Evolutionary conservation across 352 stramenopile genomes (phyloP).

Genomic region (Pythium pectinolyticum): DNA sequence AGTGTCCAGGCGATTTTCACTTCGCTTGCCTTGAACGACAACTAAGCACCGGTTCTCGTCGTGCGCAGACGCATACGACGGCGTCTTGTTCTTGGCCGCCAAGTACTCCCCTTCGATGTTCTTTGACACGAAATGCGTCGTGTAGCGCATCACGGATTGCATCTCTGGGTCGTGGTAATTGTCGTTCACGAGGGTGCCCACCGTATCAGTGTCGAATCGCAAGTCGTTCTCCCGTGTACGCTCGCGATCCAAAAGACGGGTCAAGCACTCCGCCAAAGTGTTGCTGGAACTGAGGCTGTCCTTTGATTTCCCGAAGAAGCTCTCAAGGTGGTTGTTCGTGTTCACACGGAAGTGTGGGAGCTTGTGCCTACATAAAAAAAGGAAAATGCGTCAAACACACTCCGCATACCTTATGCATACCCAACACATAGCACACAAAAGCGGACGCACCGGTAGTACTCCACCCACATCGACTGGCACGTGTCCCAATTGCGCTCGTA

Average conservation of each 20-base stretch:
- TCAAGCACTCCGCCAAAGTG: not conserved
- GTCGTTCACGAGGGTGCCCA: not conserved
- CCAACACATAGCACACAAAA: not conserved
- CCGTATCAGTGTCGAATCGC: not conserved
- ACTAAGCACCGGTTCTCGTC: no score
- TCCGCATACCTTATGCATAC: not conserved
- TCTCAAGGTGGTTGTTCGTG: not conserved
- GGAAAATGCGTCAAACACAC: not conserved
- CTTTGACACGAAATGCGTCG: not conserved
- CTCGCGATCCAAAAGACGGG: not conserved
- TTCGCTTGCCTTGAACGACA: no score
- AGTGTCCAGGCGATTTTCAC: not conserved
- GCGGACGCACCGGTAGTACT: not conserved
- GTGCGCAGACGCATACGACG: not conserved
- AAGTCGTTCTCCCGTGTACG: not conserved
- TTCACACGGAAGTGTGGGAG: not conserved
- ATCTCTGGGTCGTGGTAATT: not conserved
- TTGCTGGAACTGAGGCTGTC: not conserved
- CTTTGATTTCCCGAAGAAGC: not conserved
- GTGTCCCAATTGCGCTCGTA: not conserved
- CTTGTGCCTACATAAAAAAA: not conserved
- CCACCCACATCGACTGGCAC: not conserved
- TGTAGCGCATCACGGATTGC: not conserved
- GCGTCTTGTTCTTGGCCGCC: not conserved
- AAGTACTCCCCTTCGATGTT: not conserved